Percentiles rank a stretch among this genome's conserved stretches.
These are phyloP conservation scores for Cryphonectria radicalis DNA, from an alignment of 2,329 filamentous ascomycete genomes.

Conservation along the genomic window DNA sequence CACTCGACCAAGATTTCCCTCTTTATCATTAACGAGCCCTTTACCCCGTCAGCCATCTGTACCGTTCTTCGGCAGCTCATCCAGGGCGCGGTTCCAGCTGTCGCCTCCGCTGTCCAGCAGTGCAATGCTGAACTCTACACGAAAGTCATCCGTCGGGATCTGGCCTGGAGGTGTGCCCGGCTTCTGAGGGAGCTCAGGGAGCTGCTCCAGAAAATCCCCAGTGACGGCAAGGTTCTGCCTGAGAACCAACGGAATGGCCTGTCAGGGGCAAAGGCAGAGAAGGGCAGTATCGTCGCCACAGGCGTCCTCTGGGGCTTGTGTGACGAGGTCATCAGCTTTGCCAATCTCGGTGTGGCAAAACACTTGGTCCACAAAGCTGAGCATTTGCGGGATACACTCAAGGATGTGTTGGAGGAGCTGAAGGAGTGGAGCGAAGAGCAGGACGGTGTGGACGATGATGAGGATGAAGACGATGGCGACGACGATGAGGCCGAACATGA, in stretches of 20 bases:
- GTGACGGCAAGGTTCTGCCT: slow-evolving; percentile 58
- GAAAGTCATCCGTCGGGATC: slow-evolving; percentile 63
- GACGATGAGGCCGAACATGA: slow-evolving; percentile 44
- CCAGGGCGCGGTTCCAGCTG: slow-evolving; percentile 71
- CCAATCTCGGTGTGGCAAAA: slow-evolving; percentile 69
- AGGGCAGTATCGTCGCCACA: slow-evolving; percentile 66
- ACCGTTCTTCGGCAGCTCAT: slow-evolving; percentile 75
- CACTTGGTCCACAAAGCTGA: slow-evolving; percentile 73
- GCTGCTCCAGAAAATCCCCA: slow-evolving; percentile 64
- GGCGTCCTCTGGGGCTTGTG: slow-evolving; percentile 85
- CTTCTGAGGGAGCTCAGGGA: slow-evolving; percentile 66
- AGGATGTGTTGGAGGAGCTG: slow-evolving; percentile 83
- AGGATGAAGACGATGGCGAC: slow-evolving; percentile 52
- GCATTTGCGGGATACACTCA: slow-evolving; percentile 73
- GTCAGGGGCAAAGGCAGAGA: slow-evolving; percentile 41
- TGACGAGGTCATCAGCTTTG: slow-evolving; percentile 70
- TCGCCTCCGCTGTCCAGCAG: slow-evolving; percentile 72
- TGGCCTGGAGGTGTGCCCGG: slow-evolving; percentile 61
- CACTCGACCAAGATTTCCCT: slow-evolving; percentile 88
- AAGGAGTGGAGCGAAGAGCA: slow-evolving; percentile 85
- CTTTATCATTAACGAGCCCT: slow-evolving; percentile 83
- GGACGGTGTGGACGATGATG: slow-evolving; percentile 62
- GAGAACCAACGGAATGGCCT: slow-evolving; percentile 52
- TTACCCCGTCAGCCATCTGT: slow-evolving; percentile 76
- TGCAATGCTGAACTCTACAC: slow-evolving; percentile 68